These are phyloP conservation scores for Beauveria brongniartii DNA, from an alignment of 2,329 filamentous ascomycete species.

Conservation along the genomic window DNA sequence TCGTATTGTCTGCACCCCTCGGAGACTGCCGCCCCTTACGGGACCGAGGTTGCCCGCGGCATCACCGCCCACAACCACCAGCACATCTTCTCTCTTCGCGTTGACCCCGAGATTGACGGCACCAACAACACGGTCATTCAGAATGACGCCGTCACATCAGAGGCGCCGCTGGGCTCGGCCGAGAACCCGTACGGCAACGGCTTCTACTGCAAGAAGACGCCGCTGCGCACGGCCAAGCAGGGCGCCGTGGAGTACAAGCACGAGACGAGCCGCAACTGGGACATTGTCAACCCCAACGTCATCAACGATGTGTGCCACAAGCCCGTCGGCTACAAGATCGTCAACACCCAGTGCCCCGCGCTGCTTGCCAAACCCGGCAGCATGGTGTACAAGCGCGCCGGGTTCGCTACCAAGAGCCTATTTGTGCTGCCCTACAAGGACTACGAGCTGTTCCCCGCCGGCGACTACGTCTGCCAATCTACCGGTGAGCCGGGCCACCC, in stretches of 20 bases:
- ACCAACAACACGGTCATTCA: conserved; percentile 58
- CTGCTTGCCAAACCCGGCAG: conserved; percentile 34
- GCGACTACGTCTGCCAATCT: conserved; percentile 39
- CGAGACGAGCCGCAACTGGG: conserved; percentile 30
- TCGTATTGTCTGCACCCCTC: conserved; percentile 32
- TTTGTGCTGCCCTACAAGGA: conserved; percentile 36
- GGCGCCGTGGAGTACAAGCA: conserved; percentile 19
- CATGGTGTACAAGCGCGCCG: conserved; percentile 30
- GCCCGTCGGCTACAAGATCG: conserved; percentile 38
- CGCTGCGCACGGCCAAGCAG: conserved; percentile 17
- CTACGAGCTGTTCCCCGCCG: conserved; percentile 34
- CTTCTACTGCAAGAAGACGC: conserved; percentile 41
- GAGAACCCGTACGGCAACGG: conserved; percentile 71
- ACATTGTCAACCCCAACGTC: conserved; percentile 36
- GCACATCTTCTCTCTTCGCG: conserved; percentile 59
- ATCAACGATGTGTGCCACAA: conserved; percentile 33
- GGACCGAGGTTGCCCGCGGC: conserved; percentile 56
- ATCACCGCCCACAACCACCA: conserved; percentile 62
- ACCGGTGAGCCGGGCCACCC: conserved; percentile 22
- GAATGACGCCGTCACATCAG: conserved; percentile 55
- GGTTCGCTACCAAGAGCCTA: conserved; percentile 33
- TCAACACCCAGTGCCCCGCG: conserved; percentile 37
- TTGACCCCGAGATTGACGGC: conserved; percentile 59
- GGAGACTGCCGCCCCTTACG: conserved; percentile 36
- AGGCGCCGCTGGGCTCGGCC: conserved; percentile 54